A percentile compares a stretch with the other conserved stretches of the same genome.
Conservation (phyloP, 306 rosid species). For the Potentilla sterilis region DNA sequence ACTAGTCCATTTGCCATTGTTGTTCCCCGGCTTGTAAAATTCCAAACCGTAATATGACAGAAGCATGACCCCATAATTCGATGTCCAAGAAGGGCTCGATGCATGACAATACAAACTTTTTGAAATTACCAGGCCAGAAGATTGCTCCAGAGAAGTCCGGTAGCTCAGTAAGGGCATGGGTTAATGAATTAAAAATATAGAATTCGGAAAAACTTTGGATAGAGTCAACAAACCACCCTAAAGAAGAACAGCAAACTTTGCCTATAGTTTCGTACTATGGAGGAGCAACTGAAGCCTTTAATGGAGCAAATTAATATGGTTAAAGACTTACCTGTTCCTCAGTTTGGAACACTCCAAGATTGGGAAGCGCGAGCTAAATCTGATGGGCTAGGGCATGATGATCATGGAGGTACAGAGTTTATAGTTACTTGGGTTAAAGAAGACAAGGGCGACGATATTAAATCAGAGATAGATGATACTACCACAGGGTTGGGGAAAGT, state of each 20-base stretch:
- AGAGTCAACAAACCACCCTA: no score
- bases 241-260: no score
- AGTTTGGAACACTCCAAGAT: slow-evolving; percentile 80
- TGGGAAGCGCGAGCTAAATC: slow-evolving; percentile 90
- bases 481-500: slow-evolving; percentile 38
- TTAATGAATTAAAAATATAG: no score
- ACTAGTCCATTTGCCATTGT: not conserved
- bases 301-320: slow-evolving; percentile 78
- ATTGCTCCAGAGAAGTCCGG: no score
- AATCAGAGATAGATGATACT: slow-evolving; percentile 53
- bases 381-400: slow-evolving; percentile 63
- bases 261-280: slow-evolving; percentile 57
- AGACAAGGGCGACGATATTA: slow-evolving; percentile 54
- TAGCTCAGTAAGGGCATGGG: no score
- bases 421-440: slow-evolving; percentile 62
- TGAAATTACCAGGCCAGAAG: no score
- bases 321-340: slow-evolving; percentile 87
- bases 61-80: not conserved
- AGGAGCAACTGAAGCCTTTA: slow-evolving; percentile 88
- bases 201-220: no score
- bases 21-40: not conserved
- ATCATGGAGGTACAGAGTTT: slow-evolving; percentile 79
- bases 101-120: not conserved
- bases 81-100: slow-evolving; percentile 8
- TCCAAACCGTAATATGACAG: not conserved